phyloP scores from a whole-genome alignment of 2,329 filamentous ascomycete species.

The Fusarium luffae region DNA sequence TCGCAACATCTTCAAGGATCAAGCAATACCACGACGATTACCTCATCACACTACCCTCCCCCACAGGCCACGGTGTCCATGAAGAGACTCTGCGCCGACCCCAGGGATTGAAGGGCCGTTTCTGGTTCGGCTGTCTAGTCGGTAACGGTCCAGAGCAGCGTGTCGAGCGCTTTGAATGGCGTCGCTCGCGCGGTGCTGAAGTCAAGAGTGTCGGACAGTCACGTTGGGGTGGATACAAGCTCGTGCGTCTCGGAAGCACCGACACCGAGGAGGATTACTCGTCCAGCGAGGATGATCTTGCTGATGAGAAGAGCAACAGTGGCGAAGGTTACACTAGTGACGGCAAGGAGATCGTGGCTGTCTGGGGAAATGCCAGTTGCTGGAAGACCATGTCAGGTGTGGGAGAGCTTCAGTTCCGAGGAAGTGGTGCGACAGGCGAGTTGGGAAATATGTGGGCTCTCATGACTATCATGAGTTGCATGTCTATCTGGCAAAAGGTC shows the following conservation, averaged over 20 bases:
- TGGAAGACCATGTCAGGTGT: conserved; percentile 30
- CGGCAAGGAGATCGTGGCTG: conserved; percentile 41
- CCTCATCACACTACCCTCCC: conserved; percentile 23
- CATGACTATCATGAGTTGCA: conserved; percentile 44
- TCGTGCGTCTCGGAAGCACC: conserved; percentile 36
- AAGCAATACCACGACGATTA: conserved; percentile 19
- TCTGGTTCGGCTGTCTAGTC: conserved; percentile 39
- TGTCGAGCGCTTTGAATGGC: conserved; percentile 42
- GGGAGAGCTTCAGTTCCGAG: conserved; percentile 43
- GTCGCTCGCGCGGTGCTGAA: conserved; percentile 35
- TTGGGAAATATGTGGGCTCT: conserved; percentile 40
- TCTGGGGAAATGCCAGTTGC: conserved; percentile 33
- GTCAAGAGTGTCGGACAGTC: conserved; percentile 36
- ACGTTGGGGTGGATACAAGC: conserved; percentile 39
- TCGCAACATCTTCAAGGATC: conserved; percentile 16
- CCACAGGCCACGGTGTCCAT: background rate
- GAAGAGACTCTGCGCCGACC: conserved; percentile 31
- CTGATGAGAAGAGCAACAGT: conserved; percentile 12
- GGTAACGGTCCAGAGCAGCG: conserved; percentile 20
- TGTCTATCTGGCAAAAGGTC: conserved; percentile 39
- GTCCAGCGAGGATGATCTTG: conserved; percentile 10
- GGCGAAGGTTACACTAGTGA: conserved; percentile 36
- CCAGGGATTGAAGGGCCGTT: conserved; percentile 15
- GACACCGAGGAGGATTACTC: conserved; percentile 11
- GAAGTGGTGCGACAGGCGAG: conserved; percentile 44